Evolutionary conservation across 192 early-diverging fungal species (phyloP).

Genomic region (Coemansia sp.): DNA sequence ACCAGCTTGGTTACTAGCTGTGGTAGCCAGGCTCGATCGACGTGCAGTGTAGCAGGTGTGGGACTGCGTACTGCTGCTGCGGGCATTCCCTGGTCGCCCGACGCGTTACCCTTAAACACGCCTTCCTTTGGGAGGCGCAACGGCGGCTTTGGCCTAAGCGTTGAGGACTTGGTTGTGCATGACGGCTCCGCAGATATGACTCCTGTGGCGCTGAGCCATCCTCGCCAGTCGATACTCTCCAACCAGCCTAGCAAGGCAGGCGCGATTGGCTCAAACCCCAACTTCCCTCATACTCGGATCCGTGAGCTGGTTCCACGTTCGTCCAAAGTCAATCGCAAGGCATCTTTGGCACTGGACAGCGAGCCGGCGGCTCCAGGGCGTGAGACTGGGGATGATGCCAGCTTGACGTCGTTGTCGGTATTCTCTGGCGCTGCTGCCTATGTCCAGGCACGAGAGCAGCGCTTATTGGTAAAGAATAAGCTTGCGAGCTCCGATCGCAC

Average conservation of each 20-base stretch:
- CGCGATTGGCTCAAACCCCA: not conserved
- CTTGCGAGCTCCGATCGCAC: conserved; percentile 30
- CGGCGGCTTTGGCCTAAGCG: conserved; percentile 35
- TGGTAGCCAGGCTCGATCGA: not conserved
- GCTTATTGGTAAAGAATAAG: conserved; percentile 25
- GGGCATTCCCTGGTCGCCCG: conserved; percentile 46
- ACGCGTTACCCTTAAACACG: conserved; percentile 16
- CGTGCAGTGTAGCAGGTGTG: not conserved
- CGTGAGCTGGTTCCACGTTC: conserved; percentile 44
- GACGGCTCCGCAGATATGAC: not conserved
- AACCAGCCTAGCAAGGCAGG: not conserved
- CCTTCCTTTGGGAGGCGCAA: conserved; percentile 4
- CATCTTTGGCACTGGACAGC: conserved; percentile 29
- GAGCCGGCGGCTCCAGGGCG: not conserved
- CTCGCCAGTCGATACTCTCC: not conserved
- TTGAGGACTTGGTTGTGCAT: conserved; percentile 24
- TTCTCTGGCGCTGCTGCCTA: conserved; percentile 26
- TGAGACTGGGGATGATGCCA: not conserved
- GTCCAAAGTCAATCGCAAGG: conserved; percentile 24
- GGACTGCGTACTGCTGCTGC: conserved; percentile 24
- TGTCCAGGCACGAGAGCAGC: conserved; percentile 28
- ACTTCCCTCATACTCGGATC: conserved; percentile 35
- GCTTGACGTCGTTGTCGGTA: conserved; percentile 1
- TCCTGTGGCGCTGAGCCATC: not conserved
- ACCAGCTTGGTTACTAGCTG: not conserved